Evolutionary conservation across 192 early-diverging fungal species (phyloP).

Genomic region (Fimicolochytrium jonesii): DNA sequence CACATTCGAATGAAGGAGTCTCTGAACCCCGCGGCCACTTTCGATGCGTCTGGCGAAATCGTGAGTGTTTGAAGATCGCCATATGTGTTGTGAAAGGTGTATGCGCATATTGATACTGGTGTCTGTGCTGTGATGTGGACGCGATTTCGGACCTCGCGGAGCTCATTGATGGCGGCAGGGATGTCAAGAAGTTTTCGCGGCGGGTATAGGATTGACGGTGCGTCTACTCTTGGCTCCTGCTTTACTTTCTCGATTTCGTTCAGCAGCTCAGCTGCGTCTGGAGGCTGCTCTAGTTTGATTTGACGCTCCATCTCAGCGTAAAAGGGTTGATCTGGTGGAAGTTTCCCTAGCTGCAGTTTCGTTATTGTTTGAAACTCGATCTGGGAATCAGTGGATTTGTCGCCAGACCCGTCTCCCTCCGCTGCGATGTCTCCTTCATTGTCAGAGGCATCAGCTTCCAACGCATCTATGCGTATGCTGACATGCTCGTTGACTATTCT

Average conservation of each 20-base stretch:
- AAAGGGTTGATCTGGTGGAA: slow-evolving; percentile 67
- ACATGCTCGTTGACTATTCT: slow-evolving; percentile 90
- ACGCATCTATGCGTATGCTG: slow-evolving; percentile 55
- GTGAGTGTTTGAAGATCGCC: slow-evolving; percentile 82
- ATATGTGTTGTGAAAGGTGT: slow-evolving; percentile 93
- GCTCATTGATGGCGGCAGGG: slow-evolving; percentile 66
- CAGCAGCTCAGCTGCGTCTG: slow-evolving; percentile 6
- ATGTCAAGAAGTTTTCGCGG: slow-evolving; percentile 72
- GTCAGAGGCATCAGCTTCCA: background rate
- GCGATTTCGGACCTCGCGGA: slow-evolving; percentile 75
- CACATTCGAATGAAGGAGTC: slow-evolving; percentile 93
- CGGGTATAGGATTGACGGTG: slow-evolving; percentile 40
- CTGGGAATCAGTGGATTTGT: too few relatives aligned
- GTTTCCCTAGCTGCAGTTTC: slow-evolving; percentile 65
- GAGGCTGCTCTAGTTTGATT: slow-evolving; percentile 58
- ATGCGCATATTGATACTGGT: slow-evolving; percentile 87
- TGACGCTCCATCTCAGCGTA: slow-evolving; percentile 77
- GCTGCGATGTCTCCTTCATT: too few relatives aligned
- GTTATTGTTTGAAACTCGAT: slow-evolving; percentile 38
- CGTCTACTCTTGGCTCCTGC: slow-evolving; percentile 54
- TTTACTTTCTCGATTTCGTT: slow-evolving; percentile 43
- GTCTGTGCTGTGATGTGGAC: slow-evolving; percentile 60
- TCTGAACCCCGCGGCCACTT: slow-evolving; percentile 86
- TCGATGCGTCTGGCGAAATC: slow-evolving; percentile 72
- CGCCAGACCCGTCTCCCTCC: too few relatives aligned